Base-by-base conservation (phyloP, 208 protist species). In the Zelonia costaricensis region DNA sequence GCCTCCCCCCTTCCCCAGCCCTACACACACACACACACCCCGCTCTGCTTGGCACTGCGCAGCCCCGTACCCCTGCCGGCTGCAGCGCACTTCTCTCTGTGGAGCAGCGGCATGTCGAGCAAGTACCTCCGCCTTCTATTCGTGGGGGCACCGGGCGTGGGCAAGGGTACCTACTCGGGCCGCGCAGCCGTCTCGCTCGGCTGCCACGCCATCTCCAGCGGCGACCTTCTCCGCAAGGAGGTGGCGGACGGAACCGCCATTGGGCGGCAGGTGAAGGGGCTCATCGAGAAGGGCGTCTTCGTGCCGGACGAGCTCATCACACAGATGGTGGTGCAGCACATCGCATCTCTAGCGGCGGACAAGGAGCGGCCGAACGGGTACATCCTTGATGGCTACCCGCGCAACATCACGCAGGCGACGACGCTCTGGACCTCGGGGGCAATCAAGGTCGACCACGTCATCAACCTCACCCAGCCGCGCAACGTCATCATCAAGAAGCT, bases 351-450 rank as follows among this genome's bases (percentile, higher is more conserved):
- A 16, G 31, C 27, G 22, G 43, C 46, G 0, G 46, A 61, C 52
- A 60, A 43, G 27, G 27, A 69, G 18, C 31, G 58, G 15, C 64
- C 58, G 2, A 58, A 81, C 40, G 82, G 84, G 20, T 98, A 91
- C 79, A 80, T 98, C 20, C 61, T 98, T 13, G 96, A 98, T 62
- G 96, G 96, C 27, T 97, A 89, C 69, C 96, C 96, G 28, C 79
- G 96, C 51, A 98, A 91, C 38, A 25, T 92, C 4, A 59, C 60
- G n/a, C 96, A 98, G 69, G 93, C 94, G 0, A 69, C 72, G 36
- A 63, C 54, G 13, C 65, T 90, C 18, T 84, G 78, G 84, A 46
- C 61, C 10, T 73, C 68, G 5, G 73, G 68, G 4, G 66, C 35
- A 8, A 83, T 91, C 36, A 47, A 69, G 40, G 75, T 92, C 8